These are phyloP conservation scores for Verticillium klebahnii DNA, from an alignment of 2,329 filamentous ascomycete species.

Conservation along the genomic window DNA sequence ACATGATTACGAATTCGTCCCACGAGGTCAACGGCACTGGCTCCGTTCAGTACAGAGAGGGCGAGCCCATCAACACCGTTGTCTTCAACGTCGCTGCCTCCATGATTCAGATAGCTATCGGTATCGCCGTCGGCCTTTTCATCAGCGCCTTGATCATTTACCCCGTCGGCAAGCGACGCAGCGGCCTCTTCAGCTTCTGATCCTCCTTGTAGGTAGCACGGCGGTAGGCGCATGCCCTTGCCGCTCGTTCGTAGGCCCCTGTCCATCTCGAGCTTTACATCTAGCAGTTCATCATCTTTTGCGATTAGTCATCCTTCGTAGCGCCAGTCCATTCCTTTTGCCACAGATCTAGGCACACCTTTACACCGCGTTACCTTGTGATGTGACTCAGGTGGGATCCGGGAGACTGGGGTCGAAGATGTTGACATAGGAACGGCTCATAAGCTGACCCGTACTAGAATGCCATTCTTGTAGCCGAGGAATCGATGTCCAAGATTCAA, in stretches of 20 bases:
- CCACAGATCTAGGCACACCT: background rate
- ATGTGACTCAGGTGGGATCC: too few species aligned
- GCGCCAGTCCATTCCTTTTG: background rate
- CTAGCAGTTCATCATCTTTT: background rate
- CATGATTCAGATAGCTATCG: slow-evolving; percentile 50
- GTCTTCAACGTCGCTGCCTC: slow-evolving; percentile 41
- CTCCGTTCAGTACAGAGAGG: slow-evolving; percentile 15
- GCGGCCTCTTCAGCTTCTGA: slow-evolving; percentile 44
- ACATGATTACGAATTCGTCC: slow-evolving; percentile 34
- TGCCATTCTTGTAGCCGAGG: too few species aligned
- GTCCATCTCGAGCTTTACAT: background rate
- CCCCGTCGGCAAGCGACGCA: slow-evolving; percentile 44
- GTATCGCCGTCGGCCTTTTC: slow-evolving; percentile 46
- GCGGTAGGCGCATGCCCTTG: background rate
- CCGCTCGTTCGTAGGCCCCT: background rate
- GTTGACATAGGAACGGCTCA: too few species aligned
- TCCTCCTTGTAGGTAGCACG: background rate
- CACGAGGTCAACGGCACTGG: slow-evolving; percentile 28
- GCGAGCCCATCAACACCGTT: slow-evolving; percentile 24
- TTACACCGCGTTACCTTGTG: too few species aligned
- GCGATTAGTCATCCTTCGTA: background rate
- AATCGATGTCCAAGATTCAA: too few species aligned
- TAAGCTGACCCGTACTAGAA: too few species aligned
- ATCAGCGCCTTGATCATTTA: slow-evolving; percentile 44
- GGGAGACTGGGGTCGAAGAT: too few species aligned